Evolutionary conservation across 306 rosid species (phyloP), one percentile per base, ranked within the genome.

Genomic region (Cucurbita ficifolia): DNA sequence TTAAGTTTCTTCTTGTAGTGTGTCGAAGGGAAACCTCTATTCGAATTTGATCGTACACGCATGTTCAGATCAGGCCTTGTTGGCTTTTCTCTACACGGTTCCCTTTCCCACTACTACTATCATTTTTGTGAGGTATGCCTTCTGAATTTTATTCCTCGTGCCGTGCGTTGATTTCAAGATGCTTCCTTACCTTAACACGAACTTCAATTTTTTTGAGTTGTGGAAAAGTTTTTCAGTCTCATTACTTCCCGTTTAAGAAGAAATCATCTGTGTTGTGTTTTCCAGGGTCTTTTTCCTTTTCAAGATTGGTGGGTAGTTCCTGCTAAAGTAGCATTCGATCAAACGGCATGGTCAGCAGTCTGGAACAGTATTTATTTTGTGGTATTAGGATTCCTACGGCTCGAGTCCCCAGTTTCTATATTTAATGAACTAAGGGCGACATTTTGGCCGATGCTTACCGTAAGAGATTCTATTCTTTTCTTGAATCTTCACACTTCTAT

Each of bases 231-330:
- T 42, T 22, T 48, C 21, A 10, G 24, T 59, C 53, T 18, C 36
- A 8, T 60, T 52, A 14, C 46, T 73, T 67, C 18, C 22, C 43
- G 5, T n/a, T 24, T 38, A 17, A n/a, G 16, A 62, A 38, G 46
- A 10, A 51, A 35, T 11, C 8, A 43, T 60, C 21, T 17, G 60
- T 46, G 56, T 35, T 73, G 77, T 76, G 67, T 57, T 79, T 79
- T 75, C 59, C 82, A 94, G 98, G 96, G 71, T 64, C 95, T 94
- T 70, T 79, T 94, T 84, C 98, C 98, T 79, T 88, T 81, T 82
- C 85, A 89, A 81, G 98, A 80, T 82, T 94, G 98, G 98, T 90
- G 98, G 98, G 96, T 90, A 50, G 96, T 94, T 84, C 98, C 96
- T 80, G 97, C 70, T 52, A 90, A 90, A 87, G 98, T 94, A 73